Conservation (phyloP, 2,329 filamentous ascomycete species). For the Xylariaceae sp. region DNA sequence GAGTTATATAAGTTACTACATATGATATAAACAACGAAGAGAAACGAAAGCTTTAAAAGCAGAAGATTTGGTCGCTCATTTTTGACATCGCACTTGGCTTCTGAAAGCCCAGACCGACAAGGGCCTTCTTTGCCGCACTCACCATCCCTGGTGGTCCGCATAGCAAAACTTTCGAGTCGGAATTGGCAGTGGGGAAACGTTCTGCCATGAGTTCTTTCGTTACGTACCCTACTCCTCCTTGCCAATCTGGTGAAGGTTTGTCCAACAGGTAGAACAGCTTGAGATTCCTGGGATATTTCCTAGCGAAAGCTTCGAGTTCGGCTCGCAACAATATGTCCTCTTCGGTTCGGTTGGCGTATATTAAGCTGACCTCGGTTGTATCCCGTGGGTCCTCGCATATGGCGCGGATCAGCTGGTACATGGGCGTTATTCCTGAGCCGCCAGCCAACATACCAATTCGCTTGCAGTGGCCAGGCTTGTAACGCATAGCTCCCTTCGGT, state of each 20-base stretch:
- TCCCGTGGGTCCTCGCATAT: constrained; percentile 68
- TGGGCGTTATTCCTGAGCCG: constrained; percentile 60
- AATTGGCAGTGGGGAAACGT: constrained; percentile 53
- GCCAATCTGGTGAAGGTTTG: constrained; percentile 55
- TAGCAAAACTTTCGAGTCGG: constrained; percentile 60
- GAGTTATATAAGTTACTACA: not conserved
- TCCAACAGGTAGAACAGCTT: constrained; percentile 63
- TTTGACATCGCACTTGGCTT: constrained; percentile 57
- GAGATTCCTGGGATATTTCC: constrained; percentile 59
- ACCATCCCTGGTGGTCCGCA: constrained; percentile 69
- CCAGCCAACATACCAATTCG: constrained; percentile 63
- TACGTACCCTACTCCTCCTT: constrained; percentile 56
- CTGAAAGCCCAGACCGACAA: constrained; percentile 58
- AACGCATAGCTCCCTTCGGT: constrained; percentile 63
- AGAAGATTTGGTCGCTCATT: constrained; percentile 62
- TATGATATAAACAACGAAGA: not conserved
- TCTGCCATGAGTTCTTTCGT: constrained; percentile 58
- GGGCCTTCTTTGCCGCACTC: constrained; percentile 59
- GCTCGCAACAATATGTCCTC: constrained; percentile 64
- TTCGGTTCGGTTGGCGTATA: constrained; percentile 66
- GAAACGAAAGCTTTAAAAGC: constrained; percentile 24
- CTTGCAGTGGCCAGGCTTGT: constrained; percentile 50
- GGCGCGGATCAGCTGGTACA: constrained; percentile 68
- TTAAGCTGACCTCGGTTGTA: constrained; percentile 60
- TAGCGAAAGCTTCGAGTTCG: constrained; percentile 61